Evolutionary conservation across 805 yeast species (phyloP), one percentile per base, ranked within the genome.

Genomic region (Wickerhamomyces chambardii): DNA sequence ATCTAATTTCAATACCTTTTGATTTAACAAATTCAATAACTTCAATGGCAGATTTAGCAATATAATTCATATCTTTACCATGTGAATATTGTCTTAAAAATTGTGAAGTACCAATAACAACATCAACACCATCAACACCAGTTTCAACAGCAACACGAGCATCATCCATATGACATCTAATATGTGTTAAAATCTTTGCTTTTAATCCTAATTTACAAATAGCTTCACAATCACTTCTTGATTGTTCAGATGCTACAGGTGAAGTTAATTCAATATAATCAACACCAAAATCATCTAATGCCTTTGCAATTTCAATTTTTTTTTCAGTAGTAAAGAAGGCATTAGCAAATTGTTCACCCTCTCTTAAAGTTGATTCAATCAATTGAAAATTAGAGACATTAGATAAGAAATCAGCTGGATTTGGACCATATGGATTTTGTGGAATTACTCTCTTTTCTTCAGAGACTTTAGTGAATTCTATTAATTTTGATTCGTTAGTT

Each of bases 41-140:
- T 64, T 90, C 97, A 45, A 92, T 74, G 25, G 98, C 98, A 46
- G 84, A 70, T 69, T 90, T 82, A 54, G 97, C 94, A 58, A 90
- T 90, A 66, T 89, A 90, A 59, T 85, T 80, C 98, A 90, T 90
- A 65, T 90, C 98, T 70, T 90, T 90, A 58, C 98, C 98, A 61
- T 92, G 97, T 18, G 95, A 84, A 61, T 78, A 89, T 61, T 89
- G 83, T 64, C 97, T 80, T 53, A 92, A 70, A 61, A 87, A 92
- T 61, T 84, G 95, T 24, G 97, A 89, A 17, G 97, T 90, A 45
- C 97, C 97, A 61, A 90, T 90, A 40, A 90, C 97, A 38, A 90
- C 96, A 66, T 92, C 97, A 43, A 90, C 97, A 64, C 97, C 98
- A 59, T 92, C 97, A 36, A 92, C 98, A 59, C 98, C 97, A 28